These are phyloP conservation scores for Ogataea haglerorum DNA, from an alignment of 805 yeast species.

Conservation along the genomic window DNA sequence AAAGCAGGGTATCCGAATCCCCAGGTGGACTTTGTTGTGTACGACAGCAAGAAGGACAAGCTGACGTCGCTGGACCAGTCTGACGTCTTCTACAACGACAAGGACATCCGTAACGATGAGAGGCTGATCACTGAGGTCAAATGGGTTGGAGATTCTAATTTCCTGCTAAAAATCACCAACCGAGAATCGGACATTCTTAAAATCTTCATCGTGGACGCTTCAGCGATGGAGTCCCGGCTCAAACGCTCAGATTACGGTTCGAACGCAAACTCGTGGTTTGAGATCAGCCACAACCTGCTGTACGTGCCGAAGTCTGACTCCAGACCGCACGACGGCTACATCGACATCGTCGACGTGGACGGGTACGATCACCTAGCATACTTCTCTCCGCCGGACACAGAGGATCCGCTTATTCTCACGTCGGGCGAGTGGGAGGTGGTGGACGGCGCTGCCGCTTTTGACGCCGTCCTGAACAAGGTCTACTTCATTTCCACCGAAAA, in stretches of 20 bases:
- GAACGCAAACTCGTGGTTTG: constrained; percentile 68
- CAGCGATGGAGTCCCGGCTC: constrained; percentile 32
- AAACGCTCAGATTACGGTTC: constrained; percentile 47
- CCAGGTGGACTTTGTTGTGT: constrained; percentile 49
- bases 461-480: constrained; percentile 46
- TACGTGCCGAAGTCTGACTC: constrained; percentile 52
- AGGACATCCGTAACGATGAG: constrained; percentile 39
- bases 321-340: constrained; percentile 62
- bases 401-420: constrained; percentile 58
- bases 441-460: constrained; percentile 63
- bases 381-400: constrained; percentile 64
- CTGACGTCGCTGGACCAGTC: constrained; percentile 21
- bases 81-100: constrained; percentile 41
- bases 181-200: constrained; percentile 66
- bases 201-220: constrained; percentile 51
- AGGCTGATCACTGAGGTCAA: constrained; percentile 61
- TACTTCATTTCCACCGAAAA: constrained; percentile 73
- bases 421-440: constrained; percentile 90
- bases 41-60: constrained; percentile 32
- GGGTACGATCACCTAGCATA: constrained; percentile 78
- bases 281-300: constrained; percentile 61
- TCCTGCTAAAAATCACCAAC: constrained; percentile 57
- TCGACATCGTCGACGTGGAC: constrained; percentile 67
- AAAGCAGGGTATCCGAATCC: constrained; percentile 83
- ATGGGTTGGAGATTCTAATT: constrained; percentile 59